phyloP scores from a whole-genome alignment of 208 protist species.

The Trichomonas vaginalis region DNA sequence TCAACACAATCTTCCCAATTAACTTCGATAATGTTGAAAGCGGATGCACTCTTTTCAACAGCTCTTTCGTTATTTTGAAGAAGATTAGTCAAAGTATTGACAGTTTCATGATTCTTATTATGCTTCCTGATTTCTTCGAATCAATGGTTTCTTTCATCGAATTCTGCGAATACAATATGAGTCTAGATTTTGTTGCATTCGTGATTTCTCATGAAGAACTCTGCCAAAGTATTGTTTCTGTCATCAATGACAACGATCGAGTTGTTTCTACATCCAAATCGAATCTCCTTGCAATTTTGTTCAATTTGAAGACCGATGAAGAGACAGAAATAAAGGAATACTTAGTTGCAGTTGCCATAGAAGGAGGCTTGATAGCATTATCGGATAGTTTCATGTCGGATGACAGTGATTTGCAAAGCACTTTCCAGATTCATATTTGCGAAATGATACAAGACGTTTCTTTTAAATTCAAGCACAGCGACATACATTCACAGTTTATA shows the following conservation, averaged over 20 bases:
- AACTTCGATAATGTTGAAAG: neutral
- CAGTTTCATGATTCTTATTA: neutral
- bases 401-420: neutral
- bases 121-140: neutral
- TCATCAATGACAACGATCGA: neutral
- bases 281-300: neutral
- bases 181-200: neutral
- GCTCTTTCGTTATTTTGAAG: neutral
- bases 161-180: neutral
- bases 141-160: neutral
- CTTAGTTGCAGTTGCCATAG: neutral
- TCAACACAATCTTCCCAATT: neutral
- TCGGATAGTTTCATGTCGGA: neutral
- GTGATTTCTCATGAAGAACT: neutral
- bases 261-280: neutral
- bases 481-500: neutral
- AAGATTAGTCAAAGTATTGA: neutral
- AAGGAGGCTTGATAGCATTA: neutral
- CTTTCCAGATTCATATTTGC: neutral
- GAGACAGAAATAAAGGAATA: neutral
- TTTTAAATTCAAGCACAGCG: neutral
- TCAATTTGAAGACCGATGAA: neutral
- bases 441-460: neutral
- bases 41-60: neutral
- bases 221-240: neutral